Percentiles rank a stretch among this genome's conserved stretches.
These are phyloP conservation scores for Hypomyces perniciosus DNA, from an alignment of 2,329 filamentous ascomycete genomes.

Conservation along the genomic window DNA sequence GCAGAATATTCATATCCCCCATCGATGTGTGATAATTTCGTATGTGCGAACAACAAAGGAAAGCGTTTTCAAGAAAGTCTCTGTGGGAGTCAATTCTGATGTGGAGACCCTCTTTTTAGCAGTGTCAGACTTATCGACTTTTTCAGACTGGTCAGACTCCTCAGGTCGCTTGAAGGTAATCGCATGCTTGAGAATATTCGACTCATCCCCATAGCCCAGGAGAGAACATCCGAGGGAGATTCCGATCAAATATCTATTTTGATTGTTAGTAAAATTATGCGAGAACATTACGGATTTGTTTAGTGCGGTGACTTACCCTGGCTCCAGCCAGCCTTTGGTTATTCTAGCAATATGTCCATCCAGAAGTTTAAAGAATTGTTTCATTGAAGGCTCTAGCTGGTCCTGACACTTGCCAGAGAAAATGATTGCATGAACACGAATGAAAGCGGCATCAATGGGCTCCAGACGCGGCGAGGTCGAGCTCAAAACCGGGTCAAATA, in stretches of 20 bases:
- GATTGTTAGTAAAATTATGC: conserved; percentile 11
- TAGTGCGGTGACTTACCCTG: conserved; percentile 30
- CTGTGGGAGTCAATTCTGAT: conserved; percentile 11
- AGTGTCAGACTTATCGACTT: too few relatives aligned
- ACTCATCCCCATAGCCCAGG: conserved; percentile 30
- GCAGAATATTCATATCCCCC: conserved; percentile 52
- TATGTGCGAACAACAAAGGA: conserved; percentile 39
- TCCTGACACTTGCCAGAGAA: conserved; percentile 48
- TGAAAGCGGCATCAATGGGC: conserved; percentile 50
- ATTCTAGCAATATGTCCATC: conserved; percentile 51
- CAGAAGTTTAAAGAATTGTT: conserved; percentile 47
- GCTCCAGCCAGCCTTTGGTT: conserved; percentile 45
- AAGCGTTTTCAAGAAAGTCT: conserved; percentile 30
- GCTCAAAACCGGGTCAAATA: conserved; percentile 55
- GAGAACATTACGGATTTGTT: too few relatives aligned
- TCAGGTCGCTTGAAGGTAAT: conserved; percentile 26
- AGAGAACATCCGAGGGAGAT: conserved; percentile 27
- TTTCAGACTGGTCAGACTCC: too few relatives aligned
- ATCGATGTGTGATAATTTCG: conserved; percentile 41
- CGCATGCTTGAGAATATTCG: conserved; percentile 39
- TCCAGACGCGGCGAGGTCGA: conserved; percentile 28
- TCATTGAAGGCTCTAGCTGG: conserved; percentile 37
- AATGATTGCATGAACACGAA: conserved; percentile 57
- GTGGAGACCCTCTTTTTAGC: conserved; percentile 21
- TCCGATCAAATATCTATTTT: conserved; percentile 25